These are phyloP conservation scores for Hypoxylon lenormandii DNA, from an alignment of 495 filamentous ascomycete genomes.

Conservation along the genomic window DNA sequence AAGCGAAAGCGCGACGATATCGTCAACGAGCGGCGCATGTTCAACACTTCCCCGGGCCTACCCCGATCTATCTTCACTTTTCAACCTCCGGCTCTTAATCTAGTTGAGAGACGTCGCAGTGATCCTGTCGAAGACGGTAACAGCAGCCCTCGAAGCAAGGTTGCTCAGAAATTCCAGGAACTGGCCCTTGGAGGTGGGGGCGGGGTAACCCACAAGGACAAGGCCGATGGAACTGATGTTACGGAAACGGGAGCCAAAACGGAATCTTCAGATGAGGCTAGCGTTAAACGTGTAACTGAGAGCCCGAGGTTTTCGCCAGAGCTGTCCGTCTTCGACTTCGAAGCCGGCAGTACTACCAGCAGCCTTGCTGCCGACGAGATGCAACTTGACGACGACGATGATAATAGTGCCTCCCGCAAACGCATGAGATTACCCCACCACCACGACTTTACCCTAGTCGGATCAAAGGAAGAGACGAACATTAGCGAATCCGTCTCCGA, in stretches of 20 bases:
- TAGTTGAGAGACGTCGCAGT: constrained; percentile 35
- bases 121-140: constrained; percentile 54
- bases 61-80: constrained; percentile 54
- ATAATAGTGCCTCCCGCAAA: constrained; percentile 51
- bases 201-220: constrained; percentile 53
- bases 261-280: constrained; percentile 34
- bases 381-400: constrained; percentile 47
- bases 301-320: constrained; percentile 40
- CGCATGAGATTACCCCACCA: constrained; percentile 51
- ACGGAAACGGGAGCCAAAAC: constrained; percentile 10
- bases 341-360: constrained; percentile 39
- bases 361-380: constrained; percentile 34
- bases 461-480: constrained; percentile 10
- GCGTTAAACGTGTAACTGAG: constrained; percentile 27
- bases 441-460: constrained; percentile 31
- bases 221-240: constrained; percentile 42
- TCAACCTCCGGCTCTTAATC: constrained; percentile 44
- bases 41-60: constrained; percentile 32
- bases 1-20: constrained; percentile 62
- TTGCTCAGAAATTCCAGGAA: constrained; percentile 73
- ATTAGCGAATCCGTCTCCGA: neutral
- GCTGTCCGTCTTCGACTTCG: constrained; percentile 35
- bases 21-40: constrained; percentile 36
- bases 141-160: constrained; percentile 71
- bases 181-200: constrained; percentile 67